Percentiles rank a stretch among this genome's conserved stretches.
Conservation (phyloP, 352 stramenopile species). For the Phytophthora syringae region DNA sequence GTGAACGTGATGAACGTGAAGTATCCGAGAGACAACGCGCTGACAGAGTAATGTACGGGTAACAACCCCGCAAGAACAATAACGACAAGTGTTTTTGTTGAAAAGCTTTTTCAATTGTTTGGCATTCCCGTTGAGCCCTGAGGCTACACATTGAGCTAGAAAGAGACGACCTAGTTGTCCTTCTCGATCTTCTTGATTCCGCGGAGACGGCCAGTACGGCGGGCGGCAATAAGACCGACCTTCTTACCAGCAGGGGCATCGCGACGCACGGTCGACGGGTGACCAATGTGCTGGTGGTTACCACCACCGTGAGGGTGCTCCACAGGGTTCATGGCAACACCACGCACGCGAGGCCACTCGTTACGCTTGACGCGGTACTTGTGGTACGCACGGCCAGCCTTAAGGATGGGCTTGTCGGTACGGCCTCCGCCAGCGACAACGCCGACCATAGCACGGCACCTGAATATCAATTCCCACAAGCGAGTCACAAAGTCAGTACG, state of each 20-base stretch:
- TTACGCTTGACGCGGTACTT: conserved; percentile 99
- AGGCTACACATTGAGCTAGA: conserved; percentile 23
- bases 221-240: conserved; percentile 98
- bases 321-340: conserved; percentile 99
- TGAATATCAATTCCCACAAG: conserved; percentile 45
- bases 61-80: not conserved
- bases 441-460: conserved; percentile 96
- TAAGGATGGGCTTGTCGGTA: conserved; percentile 99
- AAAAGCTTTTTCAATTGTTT: conserved; percentile 49
- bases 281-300: conserved; percentile 99
- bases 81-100: conserved; percentile 13
- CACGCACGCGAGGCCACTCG: conserved; percentile 98
- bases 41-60: conserved; percentile 32
- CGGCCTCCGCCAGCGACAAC: conserved; percentile 98
- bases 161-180: conserved; percentile 73
- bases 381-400: conserved; percentile 97
- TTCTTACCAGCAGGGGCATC: conserved; percentile 97
- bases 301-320: conserved; percentile 99
- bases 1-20: conserved; percentile 51
- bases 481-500: conserved; percentile 44
- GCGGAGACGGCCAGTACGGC: conserved; percentile 96
- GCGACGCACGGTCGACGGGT: conserved; percentile 96
- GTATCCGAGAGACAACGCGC: conserved; percentile 34
- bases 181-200: conserved; percentile 98
- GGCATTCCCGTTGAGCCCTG: conserved; percentile 51